Base-by-base conservation (phyloP, 768 basidiomycete species). In the Hebeloma cylindrosporum region DNA sequence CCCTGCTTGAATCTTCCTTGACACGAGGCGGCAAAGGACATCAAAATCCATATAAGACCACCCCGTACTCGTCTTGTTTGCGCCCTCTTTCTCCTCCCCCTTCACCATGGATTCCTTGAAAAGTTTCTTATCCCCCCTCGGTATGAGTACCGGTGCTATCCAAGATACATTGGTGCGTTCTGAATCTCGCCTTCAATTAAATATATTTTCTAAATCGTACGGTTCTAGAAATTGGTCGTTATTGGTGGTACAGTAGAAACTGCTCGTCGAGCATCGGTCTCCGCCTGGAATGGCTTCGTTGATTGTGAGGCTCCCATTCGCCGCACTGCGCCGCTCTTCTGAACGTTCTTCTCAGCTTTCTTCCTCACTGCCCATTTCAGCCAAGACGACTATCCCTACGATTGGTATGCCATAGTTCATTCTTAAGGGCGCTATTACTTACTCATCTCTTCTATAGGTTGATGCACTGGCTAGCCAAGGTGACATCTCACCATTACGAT, bases 381-480 rank as follows among this genome's bases (percentile, higher is more conserved):
- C 53, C 83, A 90, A 54, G 89, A 91, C 51, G 90, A 92, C 57
- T 90, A 88, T 51, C 87, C 88, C 4, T 89, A 88, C 58, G 88
- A 90, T 60, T 90, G 88, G 88, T 88, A 62, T 43, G 68, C 54
- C 21, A 18, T 28, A 44, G 18, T 28, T 36, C 42, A 42, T 32
- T 31, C 20, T 29, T 43, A 31, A 20, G 49, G 60, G 39, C 7
- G 7, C 29, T 26, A 9, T 43, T 50, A 3, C 21, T 13, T 20
- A 25, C 38, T 36, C 17, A 43, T 36, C 5, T 27, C 26, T 31
- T 45, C 45, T 45, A n/a, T 52, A 89, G 87, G 88, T 63, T 91
- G 53, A 88, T 90, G 86, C 86, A 92, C 57, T 92, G 89, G 90
- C 73, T 92, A 35, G 75, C 86, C 17, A 92, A 91, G 78, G 88